Evolutionary conservation across 208 protist species (phyloP), one percentile per base, ranked within the genome.

Genomic region (Vickermania spadyakhi): DNA sequence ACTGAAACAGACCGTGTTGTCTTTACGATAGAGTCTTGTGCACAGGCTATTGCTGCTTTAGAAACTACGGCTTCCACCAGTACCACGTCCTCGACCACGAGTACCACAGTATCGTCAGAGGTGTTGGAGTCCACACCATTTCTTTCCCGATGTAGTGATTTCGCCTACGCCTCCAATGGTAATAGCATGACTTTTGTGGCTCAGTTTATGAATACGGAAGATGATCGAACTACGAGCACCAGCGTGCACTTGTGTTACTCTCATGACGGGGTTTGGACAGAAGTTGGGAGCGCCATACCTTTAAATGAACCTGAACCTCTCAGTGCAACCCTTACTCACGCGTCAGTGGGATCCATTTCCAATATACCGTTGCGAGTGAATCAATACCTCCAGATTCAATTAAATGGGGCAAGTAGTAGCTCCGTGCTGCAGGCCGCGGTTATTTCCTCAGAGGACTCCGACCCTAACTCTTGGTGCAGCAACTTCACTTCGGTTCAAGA

Each of bases 381-480:
- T 0, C 89, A 93, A 65, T 67, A 87, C 69, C 27, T 96, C 23
- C 62, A 70, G 56, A 71, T 96, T 50, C 52, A 64, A 31, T 69
- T 93, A 2, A 30, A 62, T 51, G 53, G 28, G n/a, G 64, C 65
- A 4, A 30, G 28, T 1, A 54, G 57, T 1, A 56, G 18, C 5
- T 29, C 61, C n/a, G 62, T 55, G 1, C 52, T 28, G 21, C 42
- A 56, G 28, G 79, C 72, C 1, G 79, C 82, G 0, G 73, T 90
- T 30, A 79, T 88, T 27, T 72, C 64, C 29, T 70, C 57, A 18
- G 52, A 61, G 27, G 62, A 68, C 30, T 41, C 28, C 14, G 63
- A 58, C 23, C n/a, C 49, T 31, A 73, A 75, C 21, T 84, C 81
- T n/a, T 96, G 89, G 86, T 96, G 89, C 60, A 81, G 90, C 62